Evolutionary conservation across 306 rosid species (phyloP).

Genomic region (Cicer arietinum): DNA sequence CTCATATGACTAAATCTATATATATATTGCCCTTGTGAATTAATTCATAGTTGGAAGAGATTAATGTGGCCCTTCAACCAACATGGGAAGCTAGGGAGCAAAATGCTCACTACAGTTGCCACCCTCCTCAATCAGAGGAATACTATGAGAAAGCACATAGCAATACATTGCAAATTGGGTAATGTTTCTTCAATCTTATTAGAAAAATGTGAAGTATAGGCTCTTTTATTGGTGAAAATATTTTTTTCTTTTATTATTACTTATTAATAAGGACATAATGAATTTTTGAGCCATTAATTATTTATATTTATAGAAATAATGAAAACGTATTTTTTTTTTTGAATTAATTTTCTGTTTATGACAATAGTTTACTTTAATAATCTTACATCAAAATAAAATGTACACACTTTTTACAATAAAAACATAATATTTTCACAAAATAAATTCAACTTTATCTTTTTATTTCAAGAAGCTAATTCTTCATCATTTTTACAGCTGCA

Average conservation of each 20-base stretch:
- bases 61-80: conserved; percentile 46
- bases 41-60: conserved; percentile 58
- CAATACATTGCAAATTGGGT: conserved; percentile 64
- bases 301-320: too few relatives aligned
- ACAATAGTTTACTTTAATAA: too few relatives aligned
- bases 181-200: conserved; percentile 24
- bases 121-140: conserved; percentile 52
- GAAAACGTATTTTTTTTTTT: too few relatives aligned
- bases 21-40: conserved; percentile 35
- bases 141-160: conserved; percentile 52
- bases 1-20: conserved; percentile 16
- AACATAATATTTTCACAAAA: too few relatives aligned
- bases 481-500: conserved; percentile 40
- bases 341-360: too few relatives aligned
- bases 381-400: too few relatives aligned
- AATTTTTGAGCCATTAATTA: too few relatives aligned
- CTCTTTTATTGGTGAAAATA: not conserved
- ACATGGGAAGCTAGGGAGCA: conserved; percentile 55
- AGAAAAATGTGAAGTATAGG: not conserved
- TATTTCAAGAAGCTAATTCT: conserved; percentile 7
- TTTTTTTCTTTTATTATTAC: too few relatives aligned
- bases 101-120: conserved; percentile 49
- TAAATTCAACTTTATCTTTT: too few relatives aligned
- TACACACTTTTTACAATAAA: too few relatives aligned
- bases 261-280: too few relatives aligned